Conservation (phyloP, 352 stramenopile genomes). For the Peronospora destructor region DNA sequence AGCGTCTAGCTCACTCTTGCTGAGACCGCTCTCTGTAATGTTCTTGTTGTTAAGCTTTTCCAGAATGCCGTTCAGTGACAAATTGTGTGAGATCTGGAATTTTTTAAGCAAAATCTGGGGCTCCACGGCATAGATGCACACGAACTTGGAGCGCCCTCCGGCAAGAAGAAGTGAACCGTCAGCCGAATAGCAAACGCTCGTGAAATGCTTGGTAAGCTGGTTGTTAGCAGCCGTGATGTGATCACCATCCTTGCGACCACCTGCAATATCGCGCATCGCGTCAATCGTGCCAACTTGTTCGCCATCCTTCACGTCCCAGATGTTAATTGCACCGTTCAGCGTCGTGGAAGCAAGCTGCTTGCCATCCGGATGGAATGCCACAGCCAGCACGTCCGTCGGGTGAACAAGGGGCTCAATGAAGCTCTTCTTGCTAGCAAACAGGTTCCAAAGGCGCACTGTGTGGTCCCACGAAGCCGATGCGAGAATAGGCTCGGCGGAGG, state of each 20-base stretch:
- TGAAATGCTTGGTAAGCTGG: constrained; percentile 95
- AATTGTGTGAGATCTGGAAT: constrained; percentile 98
- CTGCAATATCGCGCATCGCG: constrained; percentile 93
- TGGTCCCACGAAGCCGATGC: constrained; percentile 98
- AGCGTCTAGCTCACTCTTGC: constrained; percentile 65
- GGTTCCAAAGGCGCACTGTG: constrained; percentile 97
- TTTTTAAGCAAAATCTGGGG: constrained; percentile 97
- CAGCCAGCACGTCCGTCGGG: constrained; percentile 92
- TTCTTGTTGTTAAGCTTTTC: constrained; percentile 93
- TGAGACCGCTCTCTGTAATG: constrained; percentile 68
- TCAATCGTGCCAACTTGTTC: constrained; percentile 94
- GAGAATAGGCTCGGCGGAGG: constrained; percentile 79
- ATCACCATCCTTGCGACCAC: constrained; percentile 82
- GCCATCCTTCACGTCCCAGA: constrained; percentile 97
- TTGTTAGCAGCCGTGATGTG: constrained; percentile 85
- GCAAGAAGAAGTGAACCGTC: constrained; percentile 96
- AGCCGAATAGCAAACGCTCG: constrained; percentile 97
- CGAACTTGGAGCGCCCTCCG: constrained; percentile 96
- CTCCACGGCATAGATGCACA: constrained; percentile 98
- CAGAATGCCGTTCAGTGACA: constrained; percentile 92
- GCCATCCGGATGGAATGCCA: constrained; percentile 95
- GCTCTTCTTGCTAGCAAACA: constrained; percentile 96
- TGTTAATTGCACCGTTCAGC: constrained; percentile 93
- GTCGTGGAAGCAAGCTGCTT: constrained; percentile 94
- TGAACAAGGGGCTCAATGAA: constrained; percentile 95